Conservation (phyloP, 1,284 basidiomycete genomes). For the Ustilago lituana region DNA sequence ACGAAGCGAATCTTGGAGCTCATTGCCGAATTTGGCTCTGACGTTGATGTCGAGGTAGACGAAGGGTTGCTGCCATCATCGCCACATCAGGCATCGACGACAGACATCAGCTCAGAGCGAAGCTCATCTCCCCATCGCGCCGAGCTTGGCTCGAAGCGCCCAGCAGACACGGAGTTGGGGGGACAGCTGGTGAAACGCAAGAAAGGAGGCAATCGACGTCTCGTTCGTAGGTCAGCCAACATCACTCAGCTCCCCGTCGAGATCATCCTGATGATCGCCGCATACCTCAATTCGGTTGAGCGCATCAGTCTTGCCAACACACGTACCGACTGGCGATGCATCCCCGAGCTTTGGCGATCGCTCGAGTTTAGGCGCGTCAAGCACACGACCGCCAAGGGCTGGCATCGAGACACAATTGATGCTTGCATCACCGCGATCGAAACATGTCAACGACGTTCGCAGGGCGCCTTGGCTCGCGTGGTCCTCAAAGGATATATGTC, state of each 20-base stretch:
- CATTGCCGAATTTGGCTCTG: conserved; percentile 1
- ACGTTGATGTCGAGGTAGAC: conserved; percentile 9
- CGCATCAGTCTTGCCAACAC: conserved; percentile 22
- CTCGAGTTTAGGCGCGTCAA: conserved; percentile 14
- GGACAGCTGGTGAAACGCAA: conserved; percentile 1
- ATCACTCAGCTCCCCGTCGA: conserved; percentile 8
- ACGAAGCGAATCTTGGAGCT: conserved; percentile 7
- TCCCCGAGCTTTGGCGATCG: conserved; percentile 17
- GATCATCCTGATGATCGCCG: conserved; percentile 10
- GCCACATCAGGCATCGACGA: background rate
- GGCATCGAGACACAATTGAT: conserved; percentile 17
- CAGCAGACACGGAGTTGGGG: background rate
- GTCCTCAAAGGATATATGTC: conserved; percentile 10
- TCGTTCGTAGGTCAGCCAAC: background rate
- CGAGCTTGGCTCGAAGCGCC: background rate
- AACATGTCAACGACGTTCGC: conserved; percentile 21
- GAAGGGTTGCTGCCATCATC: background rate
- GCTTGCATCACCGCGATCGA: conserved; percentile 15
- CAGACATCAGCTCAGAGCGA: background rate
- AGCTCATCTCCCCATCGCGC: background rate
- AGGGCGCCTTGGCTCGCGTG: conserved; percentile 6
- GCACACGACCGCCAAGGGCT: background rate
- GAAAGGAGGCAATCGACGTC: background rate
- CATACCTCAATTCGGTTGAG: background rate
- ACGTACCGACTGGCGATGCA: conserved; percentile 5